Evolutionary conservation across 306 rosid genomes (phyloP).

Genomic region (Cucurbita argyrosperma): DNA sequence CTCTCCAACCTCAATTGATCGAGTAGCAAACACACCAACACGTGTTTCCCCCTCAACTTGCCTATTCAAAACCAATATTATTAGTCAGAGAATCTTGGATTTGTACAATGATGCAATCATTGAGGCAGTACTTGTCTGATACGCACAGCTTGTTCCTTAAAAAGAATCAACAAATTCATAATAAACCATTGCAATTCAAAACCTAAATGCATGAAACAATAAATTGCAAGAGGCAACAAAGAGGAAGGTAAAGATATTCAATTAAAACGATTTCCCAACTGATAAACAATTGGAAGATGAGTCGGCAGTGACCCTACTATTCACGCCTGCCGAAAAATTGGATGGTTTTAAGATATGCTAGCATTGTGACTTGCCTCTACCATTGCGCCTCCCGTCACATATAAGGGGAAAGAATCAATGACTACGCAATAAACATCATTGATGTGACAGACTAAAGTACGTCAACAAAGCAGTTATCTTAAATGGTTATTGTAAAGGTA

Average conservation of each 20-base stretch:
- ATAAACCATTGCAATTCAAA: background rate
- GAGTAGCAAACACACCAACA: conserved; percentile 73
- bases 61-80: conserved; percentile 30
- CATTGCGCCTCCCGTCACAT: background rate
- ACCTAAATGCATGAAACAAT: background rate
- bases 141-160: background rate
- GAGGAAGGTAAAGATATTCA: background rate
- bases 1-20: conserved; percentile 64
- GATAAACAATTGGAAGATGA: background rate
- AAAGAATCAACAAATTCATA: background rate
- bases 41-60: conserved; percentile 90
- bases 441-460: background rate
- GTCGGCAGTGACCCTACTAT: background rate
- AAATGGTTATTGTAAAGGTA: background rate
- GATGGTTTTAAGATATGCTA: background rate
- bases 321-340: background rate
- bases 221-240: background rate
- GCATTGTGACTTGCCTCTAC: background rate
- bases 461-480: background rate
- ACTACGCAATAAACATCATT: background rate
- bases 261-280: background rate
- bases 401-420: background rate
- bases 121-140: background rate
- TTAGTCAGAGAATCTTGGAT: too few relatives aligned
- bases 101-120: background rate